Evolutionary conservation across 805 yeast genomes (phyloP), one percentile per base, ranked within the genome.

Genomic region (Candida sonorensis): DNA sequence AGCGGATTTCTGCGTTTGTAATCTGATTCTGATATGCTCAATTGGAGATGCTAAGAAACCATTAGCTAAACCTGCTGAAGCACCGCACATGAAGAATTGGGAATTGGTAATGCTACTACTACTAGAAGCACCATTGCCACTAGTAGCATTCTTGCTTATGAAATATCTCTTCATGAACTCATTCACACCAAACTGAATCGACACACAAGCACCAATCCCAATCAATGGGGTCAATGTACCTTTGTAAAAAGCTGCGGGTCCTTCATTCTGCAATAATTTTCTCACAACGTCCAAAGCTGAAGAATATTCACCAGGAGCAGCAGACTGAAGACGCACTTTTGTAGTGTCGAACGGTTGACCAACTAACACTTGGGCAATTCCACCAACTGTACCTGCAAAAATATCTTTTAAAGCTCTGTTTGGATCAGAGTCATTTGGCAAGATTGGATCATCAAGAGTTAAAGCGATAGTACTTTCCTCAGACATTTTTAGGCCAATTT

Each of bases 291-390:
- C 94, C 35, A 74, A 45, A 0, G 95, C 80, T 4, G 56, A 48
- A 14, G 59, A 59, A 48, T 81, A 83, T 12, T 73, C 69, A 4
- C 94, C 92, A 21, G 77, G 77, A 2, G 87, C 77, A 1, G 88
- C 86, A 2, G 94, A 80, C 53, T 92, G 97, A 29, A 92, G 66
- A 32, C 98, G 69, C 14, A 92, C 97, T 60, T 90, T 90, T 27
- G 92, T 84, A 8, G 95, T 84, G 55, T 88, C 97, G 51, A 90
- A 90, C 7, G 97, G 97, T 59, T 92, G 97, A 16, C 98, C 98
- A 10, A 81, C 83, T 21, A 92, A 63, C 7, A 92, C 97, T 61
- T 92, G 98, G 6, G 97, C 90, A 17, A 92, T 75, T 33, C 98
- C 98, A 36, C 97, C 97, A 45, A 81, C 69, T 12, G 97, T 90